Conservation (phyloP, 345 rosid species). For the Eucalyptus leucophloia region DNA sequence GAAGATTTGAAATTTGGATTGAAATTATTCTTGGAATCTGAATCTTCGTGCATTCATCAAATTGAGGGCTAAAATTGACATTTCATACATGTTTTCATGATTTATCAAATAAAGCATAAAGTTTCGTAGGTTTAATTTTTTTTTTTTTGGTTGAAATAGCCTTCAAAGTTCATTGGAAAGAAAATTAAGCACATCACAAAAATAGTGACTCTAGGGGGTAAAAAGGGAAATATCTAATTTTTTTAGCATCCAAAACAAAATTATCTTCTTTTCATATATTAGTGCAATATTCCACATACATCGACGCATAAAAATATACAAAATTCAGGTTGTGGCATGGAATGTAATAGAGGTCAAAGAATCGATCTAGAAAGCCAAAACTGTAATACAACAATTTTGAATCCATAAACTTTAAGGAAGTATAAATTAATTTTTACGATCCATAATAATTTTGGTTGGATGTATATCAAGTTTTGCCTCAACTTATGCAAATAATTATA, state of each 20-base stretch:
- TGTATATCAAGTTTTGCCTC: neutral
- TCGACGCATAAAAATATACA: neutral
- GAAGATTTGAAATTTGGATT: neutral
- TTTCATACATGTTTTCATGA: neutral
- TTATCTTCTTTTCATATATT: neutral
- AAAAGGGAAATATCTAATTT: neutral
- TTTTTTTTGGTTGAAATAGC: too few relatives aligned
- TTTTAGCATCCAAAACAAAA: neutral
- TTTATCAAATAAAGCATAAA: neutral
- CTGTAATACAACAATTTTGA: neutral
- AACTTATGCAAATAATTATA: too few relatives aligned
- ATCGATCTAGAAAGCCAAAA: neutral
- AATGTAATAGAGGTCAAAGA: neutral
- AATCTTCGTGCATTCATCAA: neutral
- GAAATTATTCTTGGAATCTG: neutral
- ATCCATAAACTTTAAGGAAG: neutral
- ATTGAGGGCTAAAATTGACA: neutral
- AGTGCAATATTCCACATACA: neutral
- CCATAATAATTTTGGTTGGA: neutral
- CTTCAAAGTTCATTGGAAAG: neutral
- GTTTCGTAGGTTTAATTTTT: neutral
- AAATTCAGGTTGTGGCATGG: neutral
- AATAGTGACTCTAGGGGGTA: neutral
- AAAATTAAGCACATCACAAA: neutral
- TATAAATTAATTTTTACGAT: neutral